Evolutionary conservation across 192 early-diverging fungal genomes (phyloP).

Genomic region (Coemansia sp.): DNA sequence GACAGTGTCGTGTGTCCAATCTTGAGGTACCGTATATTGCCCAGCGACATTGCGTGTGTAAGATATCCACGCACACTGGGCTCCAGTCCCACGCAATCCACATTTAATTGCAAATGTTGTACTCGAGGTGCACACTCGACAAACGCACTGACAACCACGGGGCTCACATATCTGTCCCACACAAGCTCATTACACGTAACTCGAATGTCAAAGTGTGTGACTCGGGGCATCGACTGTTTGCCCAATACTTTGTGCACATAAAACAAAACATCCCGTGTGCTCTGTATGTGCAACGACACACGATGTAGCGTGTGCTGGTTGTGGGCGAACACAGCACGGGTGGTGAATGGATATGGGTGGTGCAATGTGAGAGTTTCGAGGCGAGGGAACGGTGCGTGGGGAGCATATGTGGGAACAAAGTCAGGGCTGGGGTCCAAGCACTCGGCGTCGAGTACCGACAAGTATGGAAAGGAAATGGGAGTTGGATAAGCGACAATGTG

Average conservation of each 20-base stretch:
- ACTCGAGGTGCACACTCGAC: background rate
- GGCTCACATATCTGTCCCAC: too few species aligned
- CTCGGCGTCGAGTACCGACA: too few species aligned
- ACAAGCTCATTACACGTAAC: background rate
- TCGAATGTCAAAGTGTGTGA: background rate
- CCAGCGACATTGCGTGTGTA: background rate
- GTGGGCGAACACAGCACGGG: conserved; percentile 18
- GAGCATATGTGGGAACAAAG: background rate
- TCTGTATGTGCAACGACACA: conserved; percentile 10
- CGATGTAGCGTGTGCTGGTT: conserved; percentile 11
- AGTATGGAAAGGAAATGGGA: background rate
- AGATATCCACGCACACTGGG: background rate
- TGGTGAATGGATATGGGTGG: conserved; percentile 23
- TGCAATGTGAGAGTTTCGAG: conserved; percentile 4
- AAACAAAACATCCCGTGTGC: background rate
- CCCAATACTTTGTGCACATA: background rate
- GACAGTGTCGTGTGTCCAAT: too few species aligned
- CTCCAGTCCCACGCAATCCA: background rate
- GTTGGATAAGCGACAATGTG: background rate
- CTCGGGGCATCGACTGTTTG: background rate
- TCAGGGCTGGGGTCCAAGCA: too few species aligned
- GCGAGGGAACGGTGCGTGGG: conserved; percentile 3
- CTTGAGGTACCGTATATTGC: too few species aligned
- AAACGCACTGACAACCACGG: background rate
- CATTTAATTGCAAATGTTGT: background rate